phyloP scores from a whole-genome alignment of 129 eudicot species.

The Flaveria bidentis region DNA sequence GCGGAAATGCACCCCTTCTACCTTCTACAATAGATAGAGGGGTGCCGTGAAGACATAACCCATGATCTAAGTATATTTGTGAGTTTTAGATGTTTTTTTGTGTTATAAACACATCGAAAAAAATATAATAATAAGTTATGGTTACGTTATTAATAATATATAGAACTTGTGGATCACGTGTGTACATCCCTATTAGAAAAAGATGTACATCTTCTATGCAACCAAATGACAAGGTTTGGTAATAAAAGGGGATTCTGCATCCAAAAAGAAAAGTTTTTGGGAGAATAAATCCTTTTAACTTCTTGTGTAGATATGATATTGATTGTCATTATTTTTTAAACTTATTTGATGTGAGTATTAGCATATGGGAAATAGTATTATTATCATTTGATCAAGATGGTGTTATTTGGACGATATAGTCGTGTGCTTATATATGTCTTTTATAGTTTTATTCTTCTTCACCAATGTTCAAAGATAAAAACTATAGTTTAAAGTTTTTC shows the following conservation, averaged over 20 bases:
- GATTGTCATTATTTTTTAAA: neutral
- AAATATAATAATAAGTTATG: neutral
- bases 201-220: neutral
- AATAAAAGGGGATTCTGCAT: slow-evolving; percentile 13
- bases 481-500: neutral
- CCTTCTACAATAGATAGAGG: no score
- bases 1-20: no score
- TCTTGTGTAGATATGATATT: slow-evolving; percentile 18
- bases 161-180: neutral
- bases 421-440: neutral
- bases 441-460: neutral
- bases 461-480: neutral
- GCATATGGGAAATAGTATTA: neutral
- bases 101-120: neutral
- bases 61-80: no score
- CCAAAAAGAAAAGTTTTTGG: slow-evolving; percentile 21
- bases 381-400: neutral
- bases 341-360: neutral
- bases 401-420: neutral
- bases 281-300: slow-evolving; percentile 23
- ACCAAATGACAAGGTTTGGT: slow-evolving; percentile 35
- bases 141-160: neutral
- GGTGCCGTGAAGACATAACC: no score
- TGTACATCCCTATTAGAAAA: slow-evolving; percentile 1
- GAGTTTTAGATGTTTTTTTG: no score